Evolutionary conservation across 768 basidiomycete species (phyloP).

Genomic region (Naematelia encephala): DNA sequence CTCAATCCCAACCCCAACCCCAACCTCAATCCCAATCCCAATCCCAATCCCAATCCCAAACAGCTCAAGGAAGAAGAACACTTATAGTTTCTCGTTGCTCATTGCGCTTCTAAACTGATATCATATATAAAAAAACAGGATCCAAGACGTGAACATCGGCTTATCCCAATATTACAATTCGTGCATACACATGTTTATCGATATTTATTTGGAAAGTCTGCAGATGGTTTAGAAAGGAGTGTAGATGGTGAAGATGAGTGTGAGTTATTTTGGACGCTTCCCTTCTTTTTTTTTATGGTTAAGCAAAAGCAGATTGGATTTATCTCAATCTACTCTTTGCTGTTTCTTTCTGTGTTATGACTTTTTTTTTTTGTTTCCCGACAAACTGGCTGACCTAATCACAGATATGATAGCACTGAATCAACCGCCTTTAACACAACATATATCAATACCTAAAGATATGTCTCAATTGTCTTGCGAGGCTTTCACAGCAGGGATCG

Average conservation of each 20-base stretch:
- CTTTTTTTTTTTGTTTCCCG: background rate
- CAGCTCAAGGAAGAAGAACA: no score
- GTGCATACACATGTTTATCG: slow-evolving; percentile 95
- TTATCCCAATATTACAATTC: slow-evolving; percentile 86
- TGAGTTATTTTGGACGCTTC: slow-evolving; percentile 48
- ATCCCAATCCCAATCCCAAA: no score
- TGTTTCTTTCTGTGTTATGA: background rate
- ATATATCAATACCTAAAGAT: slow-evolving; percentile 90
- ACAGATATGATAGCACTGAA: slow-evolving; percentile 98
- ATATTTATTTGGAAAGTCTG: slow-evolving; percentile 86
- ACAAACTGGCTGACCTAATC: background rate
- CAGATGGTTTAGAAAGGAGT: slow-evolving; percentile 92
- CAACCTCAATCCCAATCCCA: no score
- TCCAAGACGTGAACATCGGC: slow-evolving; percentile 88
- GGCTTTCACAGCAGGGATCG: slow-evolving; percentile 95
- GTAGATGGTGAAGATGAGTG: slow-evolving; percentile 97
- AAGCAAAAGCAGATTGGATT: no score
- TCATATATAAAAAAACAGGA: no score
- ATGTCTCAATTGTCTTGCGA: slow-evolving; percentile 92
- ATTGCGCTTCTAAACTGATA: no score
- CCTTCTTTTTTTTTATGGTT: background rate
- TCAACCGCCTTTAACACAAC: slow-evolving; percentile 82
- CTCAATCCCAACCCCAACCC: no score
- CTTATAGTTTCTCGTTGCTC: no score
- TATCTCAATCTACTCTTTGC: background rate